Percentiles rank a stretch among this genome's conserved stretches.
phyloP scores from a whole-genome alignment of 2,329 filamentous ascomycete species.

The Cladophialophora chaetospira region DNA sequence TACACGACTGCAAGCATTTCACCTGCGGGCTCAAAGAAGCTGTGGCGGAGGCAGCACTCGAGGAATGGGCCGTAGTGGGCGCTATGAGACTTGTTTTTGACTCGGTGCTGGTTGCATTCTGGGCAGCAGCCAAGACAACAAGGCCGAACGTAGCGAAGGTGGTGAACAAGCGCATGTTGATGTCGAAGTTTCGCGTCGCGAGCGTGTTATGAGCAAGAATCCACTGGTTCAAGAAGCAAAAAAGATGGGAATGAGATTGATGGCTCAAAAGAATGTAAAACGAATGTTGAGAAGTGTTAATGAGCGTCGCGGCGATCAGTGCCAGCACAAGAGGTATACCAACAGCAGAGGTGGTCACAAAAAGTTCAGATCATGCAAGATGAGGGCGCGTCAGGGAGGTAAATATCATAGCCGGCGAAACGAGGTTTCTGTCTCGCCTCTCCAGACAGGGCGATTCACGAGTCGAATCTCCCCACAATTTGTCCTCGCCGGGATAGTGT shows the following conservation, averaged over 20 bases:
- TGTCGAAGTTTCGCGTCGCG: not conserved
- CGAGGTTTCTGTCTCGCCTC: not conserved
- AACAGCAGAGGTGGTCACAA: not conserved
- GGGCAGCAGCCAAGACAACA: conserved; percentile 47
- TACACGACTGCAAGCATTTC: conserved; percentile 43
- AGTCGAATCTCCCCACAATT: conserved; percentile 24
- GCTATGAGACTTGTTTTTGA: conserved; percentile 32
- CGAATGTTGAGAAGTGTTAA: conserved; percentile 2
- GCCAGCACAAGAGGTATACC: conserved; percentile 10
- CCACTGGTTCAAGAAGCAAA: not conserved
- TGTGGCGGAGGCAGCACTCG: conserved; percentile 37
- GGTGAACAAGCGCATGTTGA: conserved; percentile 32
- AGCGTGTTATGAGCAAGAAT: not conserved
- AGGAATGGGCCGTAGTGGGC: conserved; percentile 37
- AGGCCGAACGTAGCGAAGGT: conserved; percentile 40
- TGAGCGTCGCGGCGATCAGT: conserved; percentile 15
- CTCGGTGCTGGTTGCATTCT: conserved; percentile 12
- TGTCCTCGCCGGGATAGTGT: conserved; percentile 5
- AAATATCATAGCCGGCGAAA: conserved; percentile 1
- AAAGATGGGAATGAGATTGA: not conserved
- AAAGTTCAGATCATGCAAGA: not conserved
- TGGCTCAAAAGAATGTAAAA: not conserved
- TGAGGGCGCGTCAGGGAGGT: conserved; percentile 8
- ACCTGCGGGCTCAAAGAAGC: conserved; percentile 39
- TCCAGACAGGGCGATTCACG: not conserved